These are phyloP conservation scores for Phylloporus gajari DNA, from an alignment of 1,284 basidiomycete species.

Conservation along the genomic window DNA sequence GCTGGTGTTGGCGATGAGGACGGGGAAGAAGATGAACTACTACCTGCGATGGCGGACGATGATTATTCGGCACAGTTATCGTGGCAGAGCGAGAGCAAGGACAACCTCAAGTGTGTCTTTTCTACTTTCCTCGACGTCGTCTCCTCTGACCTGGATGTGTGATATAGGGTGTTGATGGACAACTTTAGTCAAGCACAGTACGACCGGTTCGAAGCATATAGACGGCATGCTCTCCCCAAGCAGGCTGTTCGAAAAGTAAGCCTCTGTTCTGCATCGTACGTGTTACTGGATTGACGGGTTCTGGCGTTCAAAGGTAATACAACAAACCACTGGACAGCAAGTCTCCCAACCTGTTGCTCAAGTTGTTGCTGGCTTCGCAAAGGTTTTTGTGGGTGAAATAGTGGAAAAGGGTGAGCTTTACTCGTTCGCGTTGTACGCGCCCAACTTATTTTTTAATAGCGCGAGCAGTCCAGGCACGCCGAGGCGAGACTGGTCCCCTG, in stretches of 20 bases:
- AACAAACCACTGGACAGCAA: constrained; percentile 84
- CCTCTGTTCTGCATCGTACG: neutral
- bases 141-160: constrained; percentile 14
- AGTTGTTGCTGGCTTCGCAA: constrained; percentile 87
- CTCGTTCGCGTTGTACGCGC: neutral
- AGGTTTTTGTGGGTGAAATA: constrained; percentile 93
- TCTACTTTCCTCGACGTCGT: neutral
- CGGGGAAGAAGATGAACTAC: constrained; percentile 77
- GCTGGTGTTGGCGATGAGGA: constrained; percentile 44
- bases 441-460: constrained; percentile 56
- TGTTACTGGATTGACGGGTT: neutral
- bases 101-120: constrained; percentile 77
- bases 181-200: constrained; percentile 87
- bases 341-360: constrained; percentile 88
- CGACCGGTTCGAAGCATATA: constrained; percentile 88
- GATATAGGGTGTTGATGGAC: constrained; percentile 82
- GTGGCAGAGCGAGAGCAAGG: constrained; percentile 85
- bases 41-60: constrained; percentile 86
- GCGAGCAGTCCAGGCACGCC: constrained; percentile 76
- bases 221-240: constrained; percentile 85
- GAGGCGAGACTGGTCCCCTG: constrained; percentile 80
- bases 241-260: constrained; percentile 81
- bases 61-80: constrained; percentile 83
- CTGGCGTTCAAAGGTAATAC: constrained; percentile 70
- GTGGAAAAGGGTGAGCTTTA: constrained; percentile 78